phyloP scores from a whole-genome alignment of 2,329 filamentous ascomycete species.

The Emergomyces orientalis region DNA sequence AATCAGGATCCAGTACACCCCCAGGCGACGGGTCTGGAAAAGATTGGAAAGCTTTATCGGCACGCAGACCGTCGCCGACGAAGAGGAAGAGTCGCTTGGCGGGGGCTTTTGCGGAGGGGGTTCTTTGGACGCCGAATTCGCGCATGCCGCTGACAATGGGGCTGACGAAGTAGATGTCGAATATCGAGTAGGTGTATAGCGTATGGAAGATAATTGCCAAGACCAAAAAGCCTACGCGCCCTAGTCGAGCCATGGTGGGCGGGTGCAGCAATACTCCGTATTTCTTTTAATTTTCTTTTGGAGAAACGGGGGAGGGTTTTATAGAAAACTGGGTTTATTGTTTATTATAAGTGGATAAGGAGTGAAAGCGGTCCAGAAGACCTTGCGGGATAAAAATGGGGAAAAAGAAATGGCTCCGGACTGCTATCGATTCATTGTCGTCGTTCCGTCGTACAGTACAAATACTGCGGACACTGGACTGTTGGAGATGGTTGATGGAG shows the following conservation, averaged over 20 bases:
- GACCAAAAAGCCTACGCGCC: slow-evolving; percentile 73
- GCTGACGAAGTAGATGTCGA: slow-evolving; percentile 97
- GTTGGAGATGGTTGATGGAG: not conserved
- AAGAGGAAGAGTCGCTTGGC: slow-evolving; percentile 87
- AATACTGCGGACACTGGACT: not conserved
- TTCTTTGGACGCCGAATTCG: slow-evolving; percentile 61
- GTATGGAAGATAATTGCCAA: slow-evolving; percentile 88
- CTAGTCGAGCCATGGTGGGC: slow-evolving; percentile 42
- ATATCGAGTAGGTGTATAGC: slow-evolving; percentile 89
- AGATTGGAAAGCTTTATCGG: slow-evolving; percentile 94
- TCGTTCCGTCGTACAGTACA: not conserved
- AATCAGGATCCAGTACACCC: slow-evolving; percentile 13
- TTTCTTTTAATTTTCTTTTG: too few species aligned
- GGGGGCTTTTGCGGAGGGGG: slow-evolving; percentile 54
- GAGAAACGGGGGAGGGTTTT: not conserved
- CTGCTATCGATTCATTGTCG: slow-evolving; percentile 5
- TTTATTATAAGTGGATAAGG: slow-evolving; percentile 11
- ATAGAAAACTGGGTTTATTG: not conserved
- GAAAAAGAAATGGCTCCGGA: not conserved
- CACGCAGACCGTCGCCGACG: slow-evolving; percentile 93
- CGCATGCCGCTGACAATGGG: slow-evolving; percentile 95
- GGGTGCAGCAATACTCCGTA: too few species aligned
- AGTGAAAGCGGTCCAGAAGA: slow-evolving; percentile 19
- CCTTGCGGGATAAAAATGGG: not conserved
- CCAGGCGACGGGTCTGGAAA: slow-evolving; percentile 73